Percentiles rank a stretch among this genome's conserved stretches.
These are phyloP conservation scores for Leishmania tropica DNA, from an alignment of 208 protist species.

Conservation along the genomic window DNA sequence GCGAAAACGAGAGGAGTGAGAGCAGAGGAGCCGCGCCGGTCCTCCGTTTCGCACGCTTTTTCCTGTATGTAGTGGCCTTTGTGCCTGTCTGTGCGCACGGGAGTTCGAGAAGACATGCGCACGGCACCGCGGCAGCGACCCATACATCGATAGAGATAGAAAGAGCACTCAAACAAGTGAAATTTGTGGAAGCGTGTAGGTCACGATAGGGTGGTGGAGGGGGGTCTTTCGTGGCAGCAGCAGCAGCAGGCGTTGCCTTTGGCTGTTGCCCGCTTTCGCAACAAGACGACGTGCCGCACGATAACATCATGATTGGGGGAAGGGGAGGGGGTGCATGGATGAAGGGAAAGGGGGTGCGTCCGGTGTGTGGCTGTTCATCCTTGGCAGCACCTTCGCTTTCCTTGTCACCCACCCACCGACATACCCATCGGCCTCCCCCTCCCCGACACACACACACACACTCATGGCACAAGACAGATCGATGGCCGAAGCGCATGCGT, in stretches of 20 bases:
- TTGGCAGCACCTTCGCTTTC: no score
- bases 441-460: neutral
- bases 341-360: no score
- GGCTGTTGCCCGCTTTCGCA: no score
- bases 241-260: no score
- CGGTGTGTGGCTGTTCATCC: no score
- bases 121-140: neutral
- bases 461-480: neutral
- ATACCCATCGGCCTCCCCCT: neutral
- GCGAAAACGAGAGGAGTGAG: neutral
- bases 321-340: no score
- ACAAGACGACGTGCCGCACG: no score
- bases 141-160: neutral
- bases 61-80: neutral
- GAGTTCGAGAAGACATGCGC: neutral
- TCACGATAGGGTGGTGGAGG: no score
- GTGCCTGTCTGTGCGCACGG: neutral
- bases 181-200: neutral
- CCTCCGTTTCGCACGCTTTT: no score
- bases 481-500: neutral
- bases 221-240: no score
- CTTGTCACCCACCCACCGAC: no score
- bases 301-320: no score
- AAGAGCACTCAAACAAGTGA: neutral
- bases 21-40: neutral